These are phyloP conservation scores for Pseudopithomyces chartarum DNA, from an alignment of 2,329 filamentous ascomycete species.

Conservation along the genomic window DNA sequence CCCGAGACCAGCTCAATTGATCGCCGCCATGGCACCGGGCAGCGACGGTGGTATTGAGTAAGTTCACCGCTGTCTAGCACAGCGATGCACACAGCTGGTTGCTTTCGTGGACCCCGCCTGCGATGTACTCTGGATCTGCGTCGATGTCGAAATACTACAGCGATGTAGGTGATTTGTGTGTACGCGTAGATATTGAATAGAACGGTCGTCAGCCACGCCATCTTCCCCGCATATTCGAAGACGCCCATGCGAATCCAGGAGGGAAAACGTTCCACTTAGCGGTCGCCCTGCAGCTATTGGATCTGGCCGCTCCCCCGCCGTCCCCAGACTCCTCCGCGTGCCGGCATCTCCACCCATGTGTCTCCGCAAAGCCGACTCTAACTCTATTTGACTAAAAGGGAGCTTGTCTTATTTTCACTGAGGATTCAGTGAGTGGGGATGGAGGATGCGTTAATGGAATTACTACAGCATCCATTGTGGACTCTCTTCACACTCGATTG, in stretches of 20 bases:
- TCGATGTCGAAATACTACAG: neutral
- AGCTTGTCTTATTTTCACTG: neutral
- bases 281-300: conserved; percentile 10
- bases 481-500: neutral
- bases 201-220: conserved; percentile 20
- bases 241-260: conserved; percentile 16
- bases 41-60: neutral
- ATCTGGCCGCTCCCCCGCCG: conserved; percentile 25
- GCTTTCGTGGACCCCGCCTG: neutral
- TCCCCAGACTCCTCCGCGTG: conserved; percentile 21
- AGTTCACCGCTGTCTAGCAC: neutral
- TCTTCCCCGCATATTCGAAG: conserved; percentile 40
- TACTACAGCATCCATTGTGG: neutral
- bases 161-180: neutral
- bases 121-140: too few species aligned
- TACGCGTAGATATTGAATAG: conserved; percentile 5
- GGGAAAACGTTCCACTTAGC: conserved; percentile 21
- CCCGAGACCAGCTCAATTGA: neutral
- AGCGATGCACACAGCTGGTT: neutral
- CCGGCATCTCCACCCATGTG: conserved; percentile 27
- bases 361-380: conserved; percentile 30
- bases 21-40: conserved; percentile 4
- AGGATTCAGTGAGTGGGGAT: neutral
- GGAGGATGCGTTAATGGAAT: neutral
- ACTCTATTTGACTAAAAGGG: neutral